Conservation (phyloP, 83 land plant species). For the Thuja plicata region DNA sequence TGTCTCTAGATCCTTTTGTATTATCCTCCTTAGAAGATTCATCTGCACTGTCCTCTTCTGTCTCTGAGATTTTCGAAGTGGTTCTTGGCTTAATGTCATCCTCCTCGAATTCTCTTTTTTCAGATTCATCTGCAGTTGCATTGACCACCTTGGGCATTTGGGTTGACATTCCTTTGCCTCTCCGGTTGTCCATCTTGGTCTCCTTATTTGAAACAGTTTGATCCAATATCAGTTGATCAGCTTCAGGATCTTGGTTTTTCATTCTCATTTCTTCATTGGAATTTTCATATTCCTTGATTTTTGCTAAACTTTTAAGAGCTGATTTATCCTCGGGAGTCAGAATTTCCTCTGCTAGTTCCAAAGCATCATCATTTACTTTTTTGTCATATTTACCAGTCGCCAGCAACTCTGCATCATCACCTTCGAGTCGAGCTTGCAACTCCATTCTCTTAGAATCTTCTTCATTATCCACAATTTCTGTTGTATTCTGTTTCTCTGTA, state of each 20-base stretch:
- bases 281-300: background rate
- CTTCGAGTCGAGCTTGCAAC: background rate
- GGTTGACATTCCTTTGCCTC: background rate
- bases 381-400: background rate
- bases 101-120: background rate
- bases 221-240: conserved; percentile 7
- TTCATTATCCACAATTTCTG: background rate
- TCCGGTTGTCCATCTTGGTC: background rate
- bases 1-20: background rate
- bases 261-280: background rate
- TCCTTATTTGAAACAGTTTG: background rate
- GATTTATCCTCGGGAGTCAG: background rate
- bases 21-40: background rate
- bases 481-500: background rate
- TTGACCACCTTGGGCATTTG: background rate
- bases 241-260: background rate
- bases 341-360: conserved; percentile 19
- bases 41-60: conserved; percentile 1
- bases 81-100: background rate
- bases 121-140: conserved; percentile 5
- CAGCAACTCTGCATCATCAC: background rate
- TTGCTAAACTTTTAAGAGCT: background rate
- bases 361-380: conserved; percentile 15
- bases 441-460: background rate
- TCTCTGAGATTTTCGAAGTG: background rate